phyloP scores from a whole-genome alignment of 2,329 filamentous ascomycete species.

The Arthroderma sp. region DNA sequence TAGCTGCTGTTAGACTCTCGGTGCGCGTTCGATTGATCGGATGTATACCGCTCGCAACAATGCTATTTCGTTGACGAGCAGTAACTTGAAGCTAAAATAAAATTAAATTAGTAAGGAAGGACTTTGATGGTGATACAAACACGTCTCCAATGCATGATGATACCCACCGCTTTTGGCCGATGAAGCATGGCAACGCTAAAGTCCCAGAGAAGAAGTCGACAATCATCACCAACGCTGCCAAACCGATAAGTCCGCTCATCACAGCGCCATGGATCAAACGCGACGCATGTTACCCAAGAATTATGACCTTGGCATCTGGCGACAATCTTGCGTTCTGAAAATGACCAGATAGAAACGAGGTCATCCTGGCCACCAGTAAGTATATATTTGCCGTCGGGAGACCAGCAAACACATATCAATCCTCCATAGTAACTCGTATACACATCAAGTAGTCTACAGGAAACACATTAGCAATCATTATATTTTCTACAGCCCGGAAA shows the following conservation, averaged over 20 bases:
- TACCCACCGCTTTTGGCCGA: constrained; percentile 66
- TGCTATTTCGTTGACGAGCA: constrained; percentile 27
- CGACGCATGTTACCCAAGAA: constrained; percentile 86
- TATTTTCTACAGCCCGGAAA: constrained; percentile 3
- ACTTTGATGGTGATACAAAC: neutral
- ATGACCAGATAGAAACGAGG: constrained; percentile 87
- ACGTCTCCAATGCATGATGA: constrained; percentile 6
- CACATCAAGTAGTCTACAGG: constrained; percentile 60
- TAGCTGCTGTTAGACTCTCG: constrained; percentile 43
- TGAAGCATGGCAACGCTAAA: constrained; percentile 96
- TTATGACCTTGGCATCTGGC: constrained; percentile 90
- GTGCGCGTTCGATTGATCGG: constrained; percentile 48
- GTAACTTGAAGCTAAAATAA: constrained; percentile 21
- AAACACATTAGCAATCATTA: constrained; percentile 1
- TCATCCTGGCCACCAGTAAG: constrained; percentile 94
- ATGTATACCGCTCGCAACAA: constrained; percentile 17
- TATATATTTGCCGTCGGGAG: constrained; percentile 89
- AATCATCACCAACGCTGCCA: constrained; percentile 90
- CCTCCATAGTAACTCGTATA: constrained; percentile 91
- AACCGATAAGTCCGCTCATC: constrained; percentile 93
- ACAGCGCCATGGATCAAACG: constrained; percentile 94
- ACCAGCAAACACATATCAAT: constrained; percentile 90
- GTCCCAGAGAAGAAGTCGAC: constrained; percentile 84
- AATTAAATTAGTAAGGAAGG: constrained; percentile 1
- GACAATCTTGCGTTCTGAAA: constrained; percentile 69